These are phyloP conservation scores for Penicillium waksmanii DNA, from an alignment of 495 filamentous ascomycete species.

Conservation along the genomic window DNA sequence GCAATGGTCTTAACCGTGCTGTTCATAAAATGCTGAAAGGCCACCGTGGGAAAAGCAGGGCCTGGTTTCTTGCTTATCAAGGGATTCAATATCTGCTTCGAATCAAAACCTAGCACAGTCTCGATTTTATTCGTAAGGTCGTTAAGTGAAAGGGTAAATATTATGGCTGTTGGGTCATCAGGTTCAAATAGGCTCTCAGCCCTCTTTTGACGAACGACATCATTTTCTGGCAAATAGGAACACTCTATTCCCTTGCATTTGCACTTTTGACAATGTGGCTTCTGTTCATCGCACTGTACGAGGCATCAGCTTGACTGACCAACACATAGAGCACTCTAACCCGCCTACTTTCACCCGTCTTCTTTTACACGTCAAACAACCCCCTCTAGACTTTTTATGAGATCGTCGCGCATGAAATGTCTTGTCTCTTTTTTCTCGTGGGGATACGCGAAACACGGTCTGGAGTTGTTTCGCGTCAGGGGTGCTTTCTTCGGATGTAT, in stretches of 20 bases:
- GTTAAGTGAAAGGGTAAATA: conserved; percentile 26
- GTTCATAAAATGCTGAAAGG: conserved; percentile 40
- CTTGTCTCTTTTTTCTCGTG: conserved; percentile 2
- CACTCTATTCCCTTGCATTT: conserved; percentile 26
- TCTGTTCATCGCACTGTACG: conserved; percentile 38
- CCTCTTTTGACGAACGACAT: not conserved
- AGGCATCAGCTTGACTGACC: not conserved
- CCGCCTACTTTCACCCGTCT: conserved; percentile 34
- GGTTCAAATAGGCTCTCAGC: not conserved
- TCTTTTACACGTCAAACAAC: conserved; percentile 36
- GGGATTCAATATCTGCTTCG: not conserved
- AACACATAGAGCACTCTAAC: not conserved
- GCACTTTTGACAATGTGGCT: conserved; percentile 35
- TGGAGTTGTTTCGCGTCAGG: conserved; percentile 18
- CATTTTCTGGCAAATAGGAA: conserved; percentile 18
- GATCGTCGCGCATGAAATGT: conserved; percentile 25
- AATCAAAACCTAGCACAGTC: conserved; percentile 12
- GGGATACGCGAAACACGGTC: conserved; percentile 28
- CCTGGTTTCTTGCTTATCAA: not conserved
- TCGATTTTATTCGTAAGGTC: conserved; percentile 22
- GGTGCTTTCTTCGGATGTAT: conserved; percentile 5
- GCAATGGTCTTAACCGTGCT: conserved; percentile 34
- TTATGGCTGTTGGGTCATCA: not conserved
- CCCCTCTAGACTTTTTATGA: conserved; percentile 38
- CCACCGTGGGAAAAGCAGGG: conserved; percentile 22